phyloP scores from a whole-genome alignment of 495 filamentous ascomycete genomes.

The Penicillium alfredii region DNA sequence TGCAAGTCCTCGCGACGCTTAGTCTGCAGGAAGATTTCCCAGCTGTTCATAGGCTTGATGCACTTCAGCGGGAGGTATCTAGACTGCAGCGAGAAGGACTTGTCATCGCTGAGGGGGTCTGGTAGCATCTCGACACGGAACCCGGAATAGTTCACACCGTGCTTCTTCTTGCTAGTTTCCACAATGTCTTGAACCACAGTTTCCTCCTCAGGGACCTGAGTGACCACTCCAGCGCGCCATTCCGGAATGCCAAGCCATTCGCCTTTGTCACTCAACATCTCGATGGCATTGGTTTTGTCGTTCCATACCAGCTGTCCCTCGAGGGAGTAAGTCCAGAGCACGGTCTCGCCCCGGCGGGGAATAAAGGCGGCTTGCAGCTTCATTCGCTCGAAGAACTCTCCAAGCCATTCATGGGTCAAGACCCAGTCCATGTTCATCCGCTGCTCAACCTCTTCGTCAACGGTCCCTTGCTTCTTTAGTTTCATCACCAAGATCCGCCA shows the following conservation, averaged over 20 bases:
- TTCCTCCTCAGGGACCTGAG: slow-evolving; percentile 42
- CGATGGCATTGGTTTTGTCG: slow-evolving; percentile 17
- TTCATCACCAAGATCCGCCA: slow-evolving; percentile 43
- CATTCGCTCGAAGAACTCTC: slow-evolving; percentile 29
- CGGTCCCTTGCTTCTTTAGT: slow-evolving; percentile 31
- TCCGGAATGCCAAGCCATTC: slow-evolving; percentile 31
- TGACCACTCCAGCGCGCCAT: slow-evolving; percentile 54
- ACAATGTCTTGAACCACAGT: slow-evolving; percentile 40
- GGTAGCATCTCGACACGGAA: slow-evolving; percentile 54
- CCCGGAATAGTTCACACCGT: slow-evolving; percentile 46
- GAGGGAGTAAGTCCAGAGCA: slow-evolving; percentile 45
- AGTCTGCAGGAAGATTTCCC: slow-evolving; percentile 38
- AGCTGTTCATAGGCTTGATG: slow-evolving; percentile 51
- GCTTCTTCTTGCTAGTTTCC: slow-evolving; percentile 29
- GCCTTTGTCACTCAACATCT: slow-evolving; percentile 26
- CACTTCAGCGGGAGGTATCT: slow-evolving; percentile 49
- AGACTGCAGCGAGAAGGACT: slow-evolving; percentile 45
- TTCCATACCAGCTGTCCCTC: slow-evolving; percentile 36
- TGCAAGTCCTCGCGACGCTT: slow-evolving; percentile 39
- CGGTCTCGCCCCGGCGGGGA: slow-evolving; percentile 52
- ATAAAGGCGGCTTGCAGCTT: slow-evolving; percentile 44
- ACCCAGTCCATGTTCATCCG: slow-evolving; percentile 49
- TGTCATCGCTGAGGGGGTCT: slow-evolving; percentile 43
- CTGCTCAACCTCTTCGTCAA: slow-evolving; percentile 45
- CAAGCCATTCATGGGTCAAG: slow-evolving; percentile 35